Evolutionary conservation across 257 asterid species (phyloP), one percentile per base, ranked within the genome.

Genomic region (Plantago elongata): DNA sequence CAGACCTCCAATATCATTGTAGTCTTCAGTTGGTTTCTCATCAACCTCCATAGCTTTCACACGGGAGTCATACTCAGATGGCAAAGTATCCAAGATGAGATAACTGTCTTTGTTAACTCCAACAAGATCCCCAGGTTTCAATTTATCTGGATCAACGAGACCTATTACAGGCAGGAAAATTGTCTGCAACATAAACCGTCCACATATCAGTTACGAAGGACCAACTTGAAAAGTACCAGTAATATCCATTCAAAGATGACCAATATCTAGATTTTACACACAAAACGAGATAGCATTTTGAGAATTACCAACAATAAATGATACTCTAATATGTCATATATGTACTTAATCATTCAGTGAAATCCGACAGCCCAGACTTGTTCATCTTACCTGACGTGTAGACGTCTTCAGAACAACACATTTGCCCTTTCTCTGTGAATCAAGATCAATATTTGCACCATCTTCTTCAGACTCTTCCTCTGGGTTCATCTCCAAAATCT

Each of bases 391-490:
- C 81, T 82, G 88, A 16, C 85, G 79, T 0, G 88, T 77, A 57
- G 88, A 82, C 17, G 88, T 82, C 77, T 82, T 82, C 73, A 82
- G 69, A 29, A 79, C 85, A 38, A 82, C 85, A 47, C 88, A 82
- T 72, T 82, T 82, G 15, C 83, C 88, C 78, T 82, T 82, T 65
- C 88, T 78, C 61, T 82, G 85, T 9, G 88, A 79, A 63, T 82
- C 88, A 8, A 82, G 85, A 72, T 82, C 88, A 56, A 82, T 82
- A 61, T 79, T 82, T 46, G 81, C 85, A 64, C 88, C 88, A 72
- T 82, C 88, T 72, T 82, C 88, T 63, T 82, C 88, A 52, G 83
- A 83, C 43, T 79, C 88, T 52, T 82, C 85, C 68, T 82, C 85
- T 2, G 88, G 88, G 73, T 79, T 82, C 85, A 82, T 82, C 64